phyloP scores from a whole-genome alignment of 306 rosid species.

The Ochetophila trinervis region DNA sequence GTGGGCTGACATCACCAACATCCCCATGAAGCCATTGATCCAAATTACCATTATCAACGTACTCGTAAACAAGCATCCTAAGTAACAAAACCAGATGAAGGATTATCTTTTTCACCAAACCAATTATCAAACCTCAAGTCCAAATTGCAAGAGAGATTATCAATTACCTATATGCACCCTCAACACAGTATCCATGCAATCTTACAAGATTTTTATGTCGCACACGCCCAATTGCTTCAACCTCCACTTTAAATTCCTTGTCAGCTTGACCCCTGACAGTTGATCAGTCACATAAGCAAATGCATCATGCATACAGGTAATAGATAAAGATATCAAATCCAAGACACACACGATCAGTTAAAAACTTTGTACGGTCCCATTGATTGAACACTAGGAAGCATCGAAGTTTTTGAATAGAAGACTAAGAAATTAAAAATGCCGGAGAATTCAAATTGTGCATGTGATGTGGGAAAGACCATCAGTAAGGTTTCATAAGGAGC shows the following conservation, averaged over 20 bases:
- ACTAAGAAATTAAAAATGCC: neutral
- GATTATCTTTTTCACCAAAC: conserved; percentile 13
- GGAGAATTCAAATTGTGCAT: neutral
- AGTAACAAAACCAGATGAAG: conserved; percentile 19
- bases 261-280: conserved; percentile 91
- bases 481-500: conserved; percentile 24
- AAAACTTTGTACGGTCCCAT: neutral
- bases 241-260: conserved; percentile 92
- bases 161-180: conserved; percentile 90
- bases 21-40: conserved; percentile 98
- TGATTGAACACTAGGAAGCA: neutral
- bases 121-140: conserved; percentile 9
- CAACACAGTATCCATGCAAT: conserved; percentile 96
- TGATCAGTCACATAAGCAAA: conserved; percentile 15
- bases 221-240: conserved; percentile 92
- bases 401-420: neutral
- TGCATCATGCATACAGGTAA: conserved; percentile 12
- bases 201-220: conserved; percentile 98
- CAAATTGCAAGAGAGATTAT: conserved; percentile 4
- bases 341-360: neutral
- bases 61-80: conserved; percentile 99
- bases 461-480: neutral
- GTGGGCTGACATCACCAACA: conserved; percentile 81
- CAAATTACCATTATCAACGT: conserved; percentile 87
- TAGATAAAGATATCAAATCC: conserved; percentile 12